Base-by-base conservation (phyloP, 148 eudicot genomes). In the Heliamphora exappendiculata region DNA sequence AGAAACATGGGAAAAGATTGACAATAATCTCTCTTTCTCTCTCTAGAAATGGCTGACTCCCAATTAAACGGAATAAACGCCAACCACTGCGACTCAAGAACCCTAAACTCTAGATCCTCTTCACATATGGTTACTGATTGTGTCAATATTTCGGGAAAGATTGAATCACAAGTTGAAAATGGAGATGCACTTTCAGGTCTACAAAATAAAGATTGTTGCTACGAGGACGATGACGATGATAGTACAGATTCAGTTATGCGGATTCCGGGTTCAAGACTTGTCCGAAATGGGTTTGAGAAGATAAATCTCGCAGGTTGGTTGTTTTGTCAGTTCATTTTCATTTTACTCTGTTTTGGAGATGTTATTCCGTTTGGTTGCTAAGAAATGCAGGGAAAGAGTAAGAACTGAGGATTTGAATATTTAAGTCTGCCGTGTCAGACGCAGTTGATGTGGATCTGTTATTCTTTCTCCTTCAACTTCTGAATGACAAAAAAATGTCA, bases 201-300 rank as follows among this genome's bases (percentile, higher is more conserved):
- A 9, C 68, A 9, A 3, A 47, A 0, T 14, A 34, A 64, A 29
- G 14, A 57, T 39, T 22, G 20, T 49, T 57, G 65, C 49, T 82
- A 71, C 44, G 76, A 47, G 3, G 88, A 82, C 39, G 79, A 47
- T 6, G 88, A 82, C 39, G 79, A 58, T 10, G 81, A 73, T 53
- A 85, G 78, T 37, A 39, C 63, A 20, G 76, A 45, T 67, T 3
- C 80, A 10, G 68, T 89, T 84, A 63, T 89, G 57, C 86, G 90
- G 65, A 80, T 85, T 71, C 58, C 86, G 6, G 84, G 79, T 57
- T 83, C 93, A 19, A 82, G 74, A 64, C 62, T 89, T 19, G 83
- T 89, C 64, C 68, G 80, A 12, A 29, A 41, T 54, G 93, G 89
- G 39, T 74, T 89, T 7, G 72, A 83, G 72, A 82, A 70, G 58